These are phyloP conservation scores for Tulasnella calospora DNA, from an alignment of 768 basidiomycete genomes.

Conservation along the genomic window DNA sequence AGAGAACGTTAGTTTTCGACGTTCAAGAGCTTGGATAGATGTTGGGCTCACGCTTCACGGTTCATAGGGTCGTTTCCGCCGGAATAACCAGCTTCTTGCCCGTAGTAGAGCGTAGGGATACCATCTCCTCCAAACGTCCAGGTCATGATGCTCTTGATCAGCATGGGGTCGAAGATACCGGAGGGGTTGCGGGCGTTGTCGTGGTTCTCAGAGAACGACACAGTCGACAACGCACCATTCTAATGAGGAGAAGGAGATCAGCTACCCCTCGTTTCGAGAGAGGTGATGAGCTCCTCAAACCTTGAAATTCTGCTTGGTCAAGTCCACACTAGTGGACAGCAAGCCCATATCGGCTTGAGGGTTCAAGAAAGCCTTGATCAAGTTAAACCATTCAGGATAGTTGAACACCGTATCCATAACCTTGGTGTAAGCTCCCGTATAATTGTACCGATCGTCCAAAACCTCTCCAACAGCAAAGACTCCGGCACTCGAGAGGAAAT, in stretches of 20 bases:
- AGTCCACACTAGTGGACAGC: not conserved
- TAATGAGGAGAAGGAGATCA: not conserved
- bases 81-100: conserved; percentile 35
- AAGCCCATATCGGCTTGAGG: not conserved
- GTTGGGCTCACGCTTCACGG: conserved; percentile 32
- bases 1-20: not conserved
- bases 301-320: conserved; percentile 10
- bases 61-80: conserved; percentile 37
- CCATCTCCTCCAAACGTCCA: conserved; percentile 38
- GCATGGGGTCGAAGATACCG: conserved; percentile 29
- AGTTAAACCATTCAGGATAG: conserved; percentile 24
- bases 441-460: conserved; percentile 22
- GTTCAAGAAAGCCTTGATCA: conserved; percentile 20
- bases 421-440: conserved; percentile 26
- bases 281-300: not conserved
- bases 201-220: conserved; percentile 31
- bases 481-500: conserved; percentile 33
- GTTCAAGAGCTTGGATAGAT: not conserved
- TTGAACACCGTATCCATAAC: conserved; percentile 26
- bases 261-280: not conserved
- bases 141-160: conserved; percentile 38
- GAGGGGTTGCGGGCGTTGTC: conserved; percentile 30
- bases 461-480: conserved; percentile 40
- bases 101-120: conserved; percentile 39
- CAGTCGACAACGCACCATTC: conserved; percentile 26